Evolutionary conservation across 306 rosid genomes (phyloP).

Genomic region (Trichosanthes cucumerina): DNA sequence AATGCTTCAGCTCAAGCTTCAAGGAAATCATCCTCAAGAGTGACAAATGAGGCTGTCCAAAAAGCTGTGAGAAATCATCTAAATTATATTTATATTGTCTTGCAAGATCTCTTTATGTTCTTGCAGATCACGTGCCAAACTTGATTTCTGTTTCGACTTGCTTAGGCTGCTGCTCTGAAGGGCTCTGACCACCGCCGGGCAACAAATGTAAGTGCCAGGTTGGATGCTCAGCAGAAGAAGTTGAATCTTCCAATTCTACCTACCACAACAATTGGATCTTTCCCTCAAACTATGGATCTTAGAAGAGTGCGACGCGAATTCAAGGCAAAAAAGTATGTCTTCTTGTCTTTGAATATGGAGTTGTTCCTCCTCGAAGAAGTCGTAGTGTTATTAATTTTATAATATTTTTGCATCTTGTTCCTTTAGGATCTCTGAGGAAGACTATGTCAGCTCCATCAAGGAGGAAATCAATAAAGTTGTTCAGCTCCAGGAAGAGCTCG

Average conservation of each 20-base stretch:
- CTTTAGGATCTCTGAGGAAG: slow-evolving; percentile 57
- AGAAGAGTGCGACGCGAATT: slow-evolving; percentile 76
- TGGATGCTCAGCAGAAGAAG: slow-evolving; percentile 71
- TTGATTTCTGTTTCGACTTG: slow-evolving; percentile 8
- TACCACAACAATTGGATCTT: slow-evolving; percentile 83
- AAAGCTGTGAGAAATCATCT: slow-evolving; percentile 46
- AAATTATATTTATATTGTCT: neutral
- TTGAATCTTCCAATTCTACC: slow-evolving; percentile 74
- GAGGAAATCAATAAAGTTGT: slow-evolving; percentile 72
- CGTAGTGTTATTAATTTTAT: neutral
- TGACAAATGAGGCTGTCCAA: slow-evolving; percentile 71
- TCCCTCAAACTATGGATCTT: slow-evolving; percentile 74
- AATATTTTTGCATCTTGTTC: neutral
- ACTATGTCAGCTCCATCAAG: slow-evolving; percentile 46
- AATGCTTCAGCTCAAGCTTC: slow-evolving; percentile 68
- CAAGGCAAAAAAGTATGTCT: slow-evolving; percentile 59
- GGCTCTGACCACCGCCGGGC: slow-evolving; percentile 58
- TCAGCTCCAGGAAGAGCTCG: slow-evolving; percentile 79
- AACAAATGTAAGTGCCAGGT: slow-evolving; percentile 53
- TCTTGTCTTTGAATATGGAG: neutral
- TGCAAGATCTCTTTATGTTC: neutral
- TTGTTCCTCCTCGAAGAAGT: neutral
- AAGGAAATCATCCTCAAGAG: slow-evolving; percentile 75
- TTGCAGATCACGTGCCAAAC: neutral
- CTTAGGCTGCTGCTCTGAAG: slow-evolving; percentile 68